A percentile compares a stretch with the other conserved stretches of the same genome.
Evolutionary conservation across 2,329 filamentous ascomycete genomes (phyloP).

Genomic region (Exophiala aquamarina): DNA sequence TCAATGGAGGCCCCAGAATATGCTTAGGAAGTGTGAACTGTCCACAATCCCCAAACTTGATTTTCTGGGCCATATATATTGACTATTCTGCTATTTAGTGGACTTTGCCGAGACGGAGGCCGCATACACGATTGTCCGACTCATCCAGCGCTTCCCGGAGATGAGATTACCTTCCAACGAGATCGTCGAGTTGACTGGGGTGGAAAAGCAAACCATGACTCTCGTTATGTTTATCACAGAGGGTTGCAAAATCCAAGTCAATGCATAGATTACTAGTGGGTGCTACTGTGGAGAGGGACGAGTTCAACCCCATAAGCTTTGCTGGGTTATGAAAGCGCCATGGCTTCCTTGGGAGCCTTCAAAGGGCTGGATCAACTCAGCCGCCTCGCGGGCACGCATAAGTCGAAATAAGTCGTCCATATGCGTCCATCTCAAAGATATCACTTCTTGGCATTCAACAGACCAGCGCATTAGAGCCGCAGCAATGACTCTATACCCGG

Average conservation of each 20-base stretch:
- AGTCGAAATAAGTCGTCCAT: constrained; percentile 1
- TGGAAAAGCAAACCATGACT: constrained; percentile 25
- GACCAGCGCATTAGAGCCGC: constrained; percentile 3
- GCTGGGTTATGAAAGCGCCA: no score
- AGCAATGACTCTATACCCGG: constrained; percentile 2
- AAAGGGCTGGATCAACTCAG: background rate
- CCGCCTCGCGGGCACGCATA: constrained; percentile 7
- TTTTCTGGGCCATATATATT: no score
- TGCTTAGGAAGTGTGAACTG: constrained; percentile 58
- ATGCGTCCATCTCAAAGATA: constrained; percentile 2
- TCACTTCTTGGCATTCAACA: background rate
- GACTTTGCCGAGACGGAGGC: constrained; percentile 75
- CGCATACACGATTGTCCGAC: constrained; percentile 65
- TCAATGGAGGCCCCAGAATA: constrained; percentile 53
- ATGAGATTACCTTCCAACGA: constrained; percentile 16
- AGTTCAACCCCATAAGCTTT: no score
- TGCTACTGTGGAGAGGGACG: no score
- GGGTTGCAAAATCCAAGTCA: constrained; percentile 22
- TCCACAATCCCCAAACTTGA: no score
- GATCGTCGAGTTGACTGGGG: constrained; percentile 14
- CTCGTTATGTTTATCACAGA: constrained; percentile 20
- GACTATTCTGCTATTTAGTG: no score
- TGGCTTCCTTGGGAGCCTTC: no score
- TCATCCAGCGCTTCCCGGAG: constrained; percentile 57
- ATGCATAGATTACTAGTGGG: no score